phyloP scores from a whole-genome alignment of 2,329 filamentous ascomycete species.

The Fusarium vanettenii region DNA sequence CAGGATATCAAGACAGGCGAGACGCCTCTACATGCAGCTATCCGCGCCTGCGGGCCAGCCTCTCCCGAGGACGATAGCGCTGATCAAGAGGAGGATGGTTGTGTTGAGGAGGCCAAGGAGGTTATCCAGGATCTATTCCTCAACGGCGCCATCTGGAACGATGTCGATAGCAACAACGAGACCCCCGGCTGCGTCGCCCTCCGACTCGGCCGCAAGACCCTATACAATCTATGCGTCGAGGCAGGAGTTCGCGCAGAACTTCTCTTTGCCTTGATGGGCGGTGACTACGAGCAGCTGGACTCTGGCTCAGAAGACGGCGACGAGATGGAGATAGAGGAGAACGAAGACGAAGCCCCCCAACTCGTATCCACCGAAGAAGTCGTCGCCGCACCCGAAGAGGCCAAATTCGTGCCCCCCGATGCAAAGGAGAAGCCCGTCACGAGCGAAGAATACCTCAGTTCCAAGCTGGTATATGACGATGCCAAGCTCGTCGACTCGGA shows the following conservation, averaged over 20 bases:
- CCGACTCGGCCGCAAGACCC: slow-evolving; percentile 71
- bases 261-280: slow-evolving; percentile 81
- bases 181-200: slow-evolving; percentile 90
- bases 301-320: slow-evolving; percentile 65
- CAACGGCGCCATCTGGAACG: slow-evolving; percentile 97
- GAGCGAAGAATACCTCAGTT: slow-evolving; percentile 76
- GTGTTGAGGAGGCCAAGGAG: slow-evolving; percentile 71
- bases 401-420: slow-evolving; percentile 50
- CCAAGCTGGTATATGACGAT: slow-evolving; percentile 71
- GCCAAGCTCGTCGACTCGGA: slow-evolving; percentile 78
- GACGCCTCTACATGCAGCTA: slow-evolving; percentile 89
- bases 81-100: slow-evolving; percentile 53
- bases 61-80: slow-evolving; percentile 39
- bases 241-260: slow-evolving; percentile 93
- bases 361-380: slow-evolving; percentile 43
- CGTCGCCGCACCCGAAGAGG: slow-evolving; percentile 46
- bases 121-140: slow-evolving; percentile 82
- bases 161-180: slow-evolving; percentile 86
- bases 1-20: slow-evolving; percentile 88
- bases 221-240: slow-evolving; percentile 88
- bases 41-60: slow-evolving; percentile 75
- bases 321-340: slow-evolving; percentile 59
- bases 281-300: slow-evolving; percentile 78
- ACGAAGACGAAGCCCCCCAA: slow-evolving; percentile 52
- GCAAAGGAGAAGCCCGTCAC: slow-evolving; percentile 62